Conservation (phyloP, 768 basidiomycete genomes). For the Kwoniella dejecticola region DNA sequence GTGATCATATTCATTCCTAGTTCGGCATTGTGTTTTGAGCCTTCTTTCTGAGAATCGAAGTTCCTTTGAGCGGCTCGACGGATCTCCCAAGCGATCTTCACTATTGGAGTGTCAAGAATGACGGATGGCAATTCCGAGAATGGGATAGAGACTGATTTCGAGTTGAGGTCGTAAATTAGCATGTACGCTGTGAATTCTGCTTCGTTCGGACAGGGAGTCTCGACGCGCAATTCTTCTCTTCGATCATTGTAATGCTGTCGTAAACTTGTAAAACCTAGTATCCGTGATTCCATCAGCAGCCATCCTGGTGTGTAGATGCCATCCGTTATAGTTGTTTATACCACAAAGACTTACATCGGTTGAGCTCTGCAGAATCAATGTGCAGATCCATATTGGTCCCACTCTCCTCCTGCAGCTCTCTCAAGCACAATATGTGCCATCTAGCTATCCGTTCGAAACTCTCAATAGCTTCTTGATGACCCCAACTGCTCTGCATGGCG, state of each 20-base stretch:
- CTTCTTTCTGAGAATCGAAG: slow-evolving; percentile 59
- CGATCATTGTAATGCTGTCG: slow-evolving; percentile 93
- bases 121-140: slow-evolving; percentile 61
- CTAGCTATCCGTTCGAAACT: slow-evolving; percentile 92
- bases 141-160: slow-evolving; percentile 74
- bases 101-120: slow-evolving; percentile 72
- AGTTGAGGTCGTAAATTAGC: slow-evolving; percentile 85
- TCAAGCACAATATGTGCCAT: slow-evolving; percentile 78
- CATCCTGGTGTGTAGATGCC: too few species aligned
- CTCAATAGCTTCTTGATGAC: slow-evolving; percentile 71
- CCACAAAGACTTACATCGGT: slow-evolving; percentile 62
- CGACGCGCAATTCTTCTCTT: slow-evolving; percentile 58
- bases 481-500: slow-evolving; percentile 83
- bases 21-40: slow-evolving; percentile 66
- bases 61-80: slow-evolving; percentile 76
- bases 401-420: slow-evolving; percentile 60
- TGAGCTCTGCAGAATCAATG: slow-evolving; percentile 44
- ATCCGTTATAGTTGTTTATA: too few species aligned
- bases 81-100: slow-evolving; percentile 79
- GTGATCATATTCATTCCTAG: slow-evolving; percentile 60
- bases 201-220: slow-evolving; percentile 72
- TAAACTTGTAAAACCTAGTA: slow-evolving; percentile 79
- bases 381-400: slow-evolving; percentile 50
- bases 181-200: slow-evolving; percentile 96
- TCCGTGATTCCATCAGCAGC: not conserved